These are phyloP conservation scores for Brassica carinata DNA, from an alignment of 345 rosid species.

Conservation along the genomic window DNA sequence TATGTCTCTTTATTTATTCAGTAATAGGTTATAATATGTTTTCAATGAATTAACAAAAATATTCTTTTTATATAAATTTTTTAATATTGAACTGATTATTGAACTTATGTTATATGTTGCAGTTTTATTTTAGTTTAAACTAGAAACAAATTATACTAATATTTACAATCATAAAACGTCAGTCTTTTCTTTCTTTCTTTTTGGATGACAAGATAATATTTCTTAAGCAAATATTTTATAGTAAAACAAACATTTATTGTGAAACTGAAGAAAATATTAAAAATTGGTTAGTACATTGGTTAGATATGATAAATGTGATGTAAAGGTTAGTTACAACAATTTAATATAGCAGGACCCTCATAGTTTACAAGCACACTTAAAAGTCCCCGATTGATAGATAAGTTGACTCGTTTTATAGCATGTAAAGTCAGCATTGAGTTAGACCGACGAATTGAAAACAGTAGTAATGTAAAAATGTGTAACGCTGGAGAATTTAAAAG, in stretches of 20 bases:
- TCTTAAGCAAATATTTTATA: neutral
- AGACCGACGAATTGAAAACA: slow-evolving; percentile 17
- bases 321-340: slow-evolving; percentile 19
- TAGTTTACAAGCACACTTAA: neutral
- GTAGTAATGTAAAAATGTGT: neutral
- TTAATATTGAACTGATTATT: neutral
- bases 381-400: slow-evolving; percentile 24
- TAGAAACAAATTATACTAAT: neutral
- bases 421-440: slow-evolving; percentile 20
- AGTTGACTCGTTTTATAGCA: slow-evolving; percentile 29
- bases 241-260: neutral
- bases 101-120: neutral
- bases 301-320: slow-evolving; percentile 24
- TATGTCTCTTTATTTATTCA: neutral
- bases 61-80: neutral
- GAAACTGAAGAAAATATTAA: neutral
- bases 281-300: slow-evolving; percentile 5
- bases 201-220: neutral
- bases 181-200: neutral
- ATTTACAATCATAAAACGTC: neutral
- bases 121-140: neutral
- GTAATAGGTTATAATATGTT: neutral
- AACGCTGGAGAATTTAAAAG: slow-evolving; percentile 21
- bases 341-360: neutral
- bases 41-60: neutral